Evolutionary conservation across 108 stramenopile species (phyloP).

Genomic region (Nitzschia sp.): DNA sequence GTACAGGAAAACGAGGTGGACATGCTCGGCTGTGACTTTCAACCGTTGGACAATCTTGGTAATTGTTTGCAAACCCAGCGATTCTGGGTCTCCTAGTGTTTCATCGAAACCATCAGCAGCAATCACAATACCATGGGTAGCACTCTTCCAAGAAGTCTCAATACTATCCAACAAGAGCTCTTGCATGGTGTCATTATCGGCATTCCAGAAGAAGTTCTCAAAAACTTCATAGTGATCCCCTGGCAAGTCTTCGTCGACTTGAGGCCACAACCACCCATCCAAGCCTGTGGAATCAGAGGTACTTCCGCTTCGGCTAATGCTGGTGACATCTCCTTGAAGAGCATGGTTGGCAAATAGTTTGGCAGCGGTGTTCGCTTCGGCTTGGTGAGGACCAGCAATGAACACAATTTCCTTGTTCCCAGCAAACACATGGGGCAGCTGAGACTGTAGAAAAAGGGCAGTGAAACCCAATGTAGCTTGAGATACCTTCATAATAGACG

Average conservation of each 20-base stretch:
- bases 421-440: not conserved
- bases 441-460: too few species aligned
- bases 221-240: constrained; percentile 6
- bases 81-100: constrained; percentile 3
- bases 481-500: too few species aligned
- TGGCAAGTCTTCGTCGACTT: constrained; percentile 8
- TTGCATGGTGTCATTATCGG: constrained; percentile 6
- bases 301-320: not conserved
- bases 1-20: constrained; percentile 29
- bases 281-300: not conserved
- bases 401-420: constrained; percentile 22
- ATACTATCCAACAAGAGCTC: constrained; percentile 8
- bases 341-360: constrained; percentile 21
- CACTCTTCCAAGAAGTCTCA: constrained; percentile 1
- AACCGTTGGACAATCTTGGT: not conserved
- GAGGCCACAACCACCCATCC: constrained; percentile 30
- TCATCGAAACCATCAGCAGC: constrained; percentile 21
- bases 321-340: not conserved
- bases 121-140: constrained; percentile 24
- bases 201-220: constrained; percentile 22
- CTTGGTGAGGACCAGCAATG: constrained; percentile 31
- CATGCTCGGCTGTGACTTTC: constrained; percentile 6
- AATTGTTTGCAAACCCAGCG: constrained; percentile 14
- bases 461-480: too few species aligned
- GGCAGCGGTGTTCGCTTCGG: constrained; percentile 11